Evolutionary conservation across 1,284 basidiomycete species (phyloP), one percentile per base, ranked within the genome.

Genomic region (Melampsora allii-populina): DNA sequence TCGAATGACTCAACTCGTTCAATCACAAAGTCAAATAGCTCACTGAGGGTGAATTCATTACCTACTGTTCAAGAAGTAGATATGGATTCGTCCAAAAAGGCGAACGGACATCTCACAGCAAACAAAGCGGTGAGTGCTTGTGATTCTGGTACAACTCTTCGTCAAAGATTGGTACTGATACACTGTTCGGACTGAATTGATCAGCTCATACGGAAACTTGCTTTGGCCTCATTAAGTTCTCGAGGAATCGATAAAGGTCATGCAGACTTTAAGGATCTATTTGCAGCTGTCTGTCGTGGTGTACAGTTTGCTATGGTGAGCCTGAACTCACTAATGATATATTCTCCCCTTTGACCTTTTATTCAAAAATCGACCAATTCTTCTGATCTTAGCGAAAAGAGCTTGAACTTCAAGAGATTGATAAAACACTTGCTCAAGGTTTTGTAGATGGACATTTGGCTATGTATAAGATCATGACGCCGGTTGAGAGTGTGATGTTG

Each of bases 271-370:
- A 74, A 66, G 56, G 64, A 74, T 31, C 45, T 74, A 21, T 74
- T 66, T 61, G 64, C 50, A 9, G 64, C 64, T 5, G 53, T 74
- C 56, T 74, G 71, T 66, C 50, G 64, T 46, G 71, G 71, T 27
- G 71, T 74, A 12, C 71, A 74, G 39, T 74, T 74, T 29, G 71
- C 63, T 1, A 66, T 74, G 71, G 71, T 74, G n/a, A 66, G 69
- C 63, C 14, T 24, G 9, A 21, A 21, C n/a, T 56, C 14, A 2
- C 0, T 24, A 5, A 56, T 56, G 7, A 24, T 17, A n/a, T 17
- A n/a, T 50, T 12, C n/a, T 5, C n/a, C n/a, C 48, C 24, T 19
- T 7, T 53, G 10, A 53, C n/a, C 3, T 17, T 50, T 50, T 50
- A 12, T 5, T 29, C 2, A 29, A 29, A 29, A 29, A 29, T 2